Base-by-base conservation (phyloP, 371 early-diverging fungal genomes). In the Syncephalis fuscata region DNA sequence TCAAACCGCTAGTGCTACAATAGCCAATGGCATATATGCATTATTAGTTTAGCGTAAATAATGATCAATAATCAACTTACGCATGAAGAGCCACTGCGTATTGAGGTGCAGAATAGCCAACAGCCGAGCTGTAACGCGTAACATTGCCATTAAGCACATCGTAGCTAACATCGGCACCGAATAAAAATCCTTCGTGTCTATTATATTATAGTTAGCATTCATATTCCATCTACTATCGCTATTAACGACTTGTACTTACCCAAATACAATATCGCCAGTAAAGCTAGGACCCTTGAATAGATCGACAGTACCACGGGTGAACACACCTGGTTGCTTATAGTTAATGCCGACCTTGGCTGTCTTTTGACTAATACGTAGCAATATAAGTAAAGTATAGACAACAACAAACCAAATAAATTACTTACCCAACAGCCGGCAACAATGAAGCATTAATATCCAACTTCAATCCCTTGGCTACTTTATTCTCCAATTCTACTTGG, bases 161-260 rank as follows among this genome's bases (percentile, higher is more conserved):
- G 76, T 93, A 92, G 48, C 80, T 81, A 47, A 85, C 80, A 65
- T 94, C 94, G 52, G 84, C 87, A 71, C 96, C 96, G 48, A 76
- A 67, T 45, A 89, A 65, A 68, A 86, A 80, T 51, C 92, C 92
- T 49, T 90, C 79, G 60, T 75, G 74, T 55, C 32, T 32, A 71
- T 36, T 17, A 25, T 2, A 17, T n/a, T 16, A 27, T 5, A 20
- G 16, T 36, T n/a, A 25, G 16, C 26, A 26, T 36, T 16, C 11
- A 3, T 25, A 4, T 15, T 4, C 7, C 7, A 54, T n/a, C n/a
- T n/a, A n/a, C n/a, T n/a, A n/a, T n/a, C n/a, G n/a, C n/a, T n/a
- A n/a, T n/a, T n/a, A n/a, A 32, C 32, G 32, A 11, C 32, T 15
- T 11, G 27, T 38, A 22, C 56, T 49, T 53, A 61, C 59, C 56